Base-by-base conservation (phyloP, 2,329 filamentous ascomycete species). In the Furcasterigmium sp. region DNA sequence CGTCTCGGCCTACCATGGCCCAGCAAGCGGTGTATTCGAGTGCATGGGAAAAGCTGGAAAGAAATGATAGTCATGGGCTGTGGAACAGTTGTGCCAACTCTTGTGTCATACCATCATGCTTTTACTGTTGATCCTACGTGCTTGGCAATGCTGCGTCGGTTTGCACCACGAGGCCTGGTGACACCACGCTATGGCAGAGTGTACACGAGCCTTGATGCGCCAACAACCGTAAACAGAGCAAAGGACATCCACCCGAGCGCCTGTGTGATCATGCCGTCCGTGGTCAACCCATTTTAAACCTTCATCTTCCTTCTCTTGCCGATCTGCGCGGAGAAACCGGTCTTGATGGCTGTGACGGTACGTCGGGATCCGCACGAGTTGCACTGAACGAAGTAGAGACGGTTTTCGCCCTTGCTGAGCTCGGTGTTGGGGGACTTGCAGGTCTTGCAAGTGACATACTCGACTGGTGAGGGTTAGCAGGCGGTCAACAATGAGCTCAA, bases 401-500 rank as follows among this genome's bases (percentile, higher is more conserved):
- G 87, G 78, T 97, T 98, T 73, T 98, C 93, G 69, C 91, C 93
- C 78, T 97, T 97, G 82, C 85, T 94, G 62, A 98, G 82, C 64
- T 95, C 90, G 43, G 91, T 96, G 62, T 96, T 89, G 60, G 90
- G 88, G 21, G 87, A 91, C 63, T 91, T 82, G 77, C 93, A 98
- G 32, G 93, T 98, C 75, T 96, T 96, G 84, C 93, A 98, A 41
- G 91, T 96, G 51, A 98, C 91, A 63, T 97, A 97, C 74, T 97
- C 91, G 69, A 94, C 82, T 85, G 51, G 37, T 21, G 30, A 28
- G n/a, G 23, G 58, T 70, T 56, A 69, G 60, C 42, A 51, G 18
- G 14, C 10, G 19, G n/a, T 15, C 40, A 5, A 20, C 13, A 32
- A 20, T 8, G 41, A 32, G 19, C 37, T 40, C 14, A 37, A 19